Percentiles rank a stretch among this genome's conserved stretches.
Evolutionary conservation across 371 early-diverging fungal genomes (phyloP).

Genomic region (Funneliformis caledonium): DNA sequence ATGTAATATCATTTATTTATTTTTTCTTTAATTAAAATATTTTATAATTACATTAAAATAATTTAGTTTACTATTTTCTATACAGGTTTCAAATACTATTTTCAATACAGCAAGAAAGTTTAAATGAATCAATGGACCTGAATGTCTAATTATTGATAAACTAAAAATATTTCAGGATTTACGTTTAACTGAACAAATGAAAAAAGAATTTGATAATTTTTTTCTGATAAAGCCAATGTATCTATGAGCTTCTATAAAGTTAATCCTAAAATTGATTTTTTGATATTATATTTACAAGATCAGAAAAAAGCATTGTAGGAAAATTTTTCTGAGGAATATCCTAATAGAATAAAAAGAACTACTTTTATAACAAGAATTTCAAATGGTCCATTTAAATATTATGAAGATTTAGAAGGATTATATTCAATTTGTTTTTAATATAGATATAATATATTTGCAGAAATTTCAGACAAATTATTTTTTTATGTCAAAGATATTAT

Average conservation of each 20-base stretch:
- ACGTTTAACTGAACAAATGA: background rate
- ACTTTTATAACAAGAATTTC: conserved; percentile 8
- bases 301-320: background rate
- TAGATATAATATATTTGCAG: too few species aligned
- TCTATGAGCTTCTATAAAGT: background rate
- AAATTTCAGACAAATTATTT: too few species aligned
- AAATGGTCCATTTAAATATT: too few species aligned
- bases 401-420: too few species aligned
- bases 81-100: background rate
- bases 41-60: too few species aligned
- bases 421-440: too few species aligned
- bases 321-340: background rate
- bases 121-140: background rate
- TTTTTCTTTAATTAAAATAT: too few species aligned
- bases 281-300: conserved; percentile 2
- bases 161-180: background rate
- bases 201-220: conserved; percentile 6
- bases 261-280: background rate
- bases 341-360: background rate
- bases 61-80: background rate
- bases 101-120: background rate
- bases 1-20: background rate
- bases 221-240: background rate
- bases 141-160: background rate
- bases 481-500: too few species aligned